phyloP scores from a whole-genome alignment of 257 asterid genomes.

The Ehretia macrophylla region DNA sequence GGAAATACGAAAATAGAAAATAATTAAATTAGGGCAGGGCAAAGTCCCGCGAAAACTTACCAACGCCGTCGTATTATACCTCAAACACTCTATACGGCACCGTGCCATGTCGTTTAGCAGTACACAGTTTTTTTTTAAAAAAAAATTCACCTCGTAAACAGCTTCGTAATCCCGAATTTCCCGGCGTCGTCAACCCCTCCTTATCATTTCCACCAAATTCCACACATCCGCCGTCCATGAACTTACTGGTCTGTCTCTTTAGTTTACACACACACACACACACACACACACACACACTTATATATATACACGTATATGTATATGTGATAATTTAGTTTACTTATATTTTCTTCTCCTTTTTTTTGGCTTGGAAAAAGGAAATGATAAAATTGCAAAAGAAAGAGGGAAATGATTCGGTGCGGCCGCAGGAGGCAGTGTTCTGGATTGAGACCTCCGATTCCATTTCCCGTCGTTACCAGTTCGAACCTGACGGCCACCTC shows the following conservation, averaged over 20 bases:
- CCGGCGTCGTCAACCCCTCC: not conserved
- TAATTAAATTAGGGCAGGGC: too few relatives aligned
- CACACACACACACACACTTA: not conserved
- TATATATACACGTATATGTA: not conserved
- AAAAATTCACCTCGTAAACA: too few relatives aligned
- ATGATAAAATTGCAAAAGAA: conserved; percentile 47
- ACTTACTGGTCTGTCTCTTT: conserved; percentile 4
- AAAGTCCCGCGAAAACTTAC: too few relatives aligned
- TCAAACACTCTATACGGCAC: too few relatives aligned
- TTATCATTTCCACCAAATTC: not conserved
- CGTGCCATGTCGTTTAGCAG: too few relatives aligned
- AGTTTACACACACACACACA: not conserved
- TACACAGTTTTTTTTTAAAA: too few relatives aligned
- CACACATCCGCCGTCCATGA: not conserved
- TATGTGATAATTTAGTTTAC: not conserved
- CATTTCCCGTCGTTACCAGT: conserved; percentile 63
- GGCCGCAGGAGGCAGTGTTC: conserved; percentile 45
- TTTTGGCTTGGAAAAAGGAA: conserved; percentile 34
- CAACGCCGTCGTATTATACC: too few relatives aligned
- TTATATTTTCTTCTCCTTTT: not conserved
- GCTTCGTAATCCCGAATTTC: not conserved
- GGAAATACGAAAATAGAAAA: too few relatives aligned
- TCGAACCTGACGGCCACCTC: conserved; percentile 71
- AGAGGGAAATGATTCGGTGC: conserved; percentile 20
- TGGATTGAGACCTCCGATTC: conserved; percentile 86